Conservation (phyloP, 352 stramenopile genomes). For the Pythium aristosporum region DNA sequence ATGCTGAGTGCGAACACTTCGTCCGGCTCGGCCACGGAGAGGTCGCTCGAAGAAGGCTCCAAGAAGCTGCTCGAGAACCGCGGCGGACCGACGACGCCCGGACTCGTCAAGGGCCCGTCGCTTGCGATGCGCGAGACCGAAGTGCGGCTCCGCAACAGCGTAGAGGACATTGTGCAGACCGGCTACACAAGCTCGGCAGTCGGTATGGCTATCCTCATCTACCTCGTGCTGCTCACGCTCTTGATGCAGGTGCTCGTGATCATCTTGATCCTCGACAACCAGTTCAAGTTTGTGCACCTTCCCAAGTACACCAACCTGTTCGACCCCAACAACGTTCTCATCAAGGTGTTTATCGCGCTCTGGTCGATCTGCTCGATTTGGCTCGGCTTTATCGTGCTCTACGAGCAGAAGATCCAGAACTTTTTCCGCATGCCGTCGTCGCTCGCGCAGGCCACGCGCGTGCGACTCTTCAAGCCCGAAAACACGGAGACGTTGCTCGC, state of each 20-base stretch:
- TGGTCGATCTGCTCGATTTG: conserved; percentile 27
- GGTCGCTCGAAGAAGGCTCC: background rate
- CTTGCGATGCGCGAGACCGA: background rate
- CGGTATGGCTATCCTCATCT: conserved; percentile 46
- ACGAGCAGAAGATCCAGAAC: conserved; percentile 38
- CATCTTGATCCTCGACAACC: conserved; percentile 48
- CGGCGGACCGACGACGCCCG: conserved; percentile 6
- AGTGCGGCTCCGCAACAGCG: background rate
- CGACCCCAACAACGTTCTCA: conserved; percentile 29
- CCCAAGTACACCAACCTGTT: conserved; percentile 24
- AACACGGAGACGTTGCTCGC: conserved; percentile 52
- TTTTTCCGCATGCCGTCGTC: conserved; percentile 50
- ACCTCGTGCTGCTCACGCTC: conserved; percentile 46
- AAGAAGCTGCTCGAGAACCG: conserved; percentile 8
- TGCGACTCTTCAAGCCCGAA: conserved; percentile 52
- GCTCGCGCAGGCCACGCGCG: conserved; percentile 33
- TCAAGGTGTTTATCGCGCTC: conserved; percentile 32
- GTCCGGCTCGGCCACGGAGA: background rate
- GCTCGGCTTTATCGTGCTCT: conserved; percentile 39
- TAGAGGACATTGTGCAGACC: conserved; percentile 48
- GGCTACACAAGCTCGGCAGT: conserved; percentile 46
- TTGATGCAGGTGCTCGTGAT: conserved; percentile 36
- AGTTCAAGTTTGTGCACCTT: conserved; percentile 24
- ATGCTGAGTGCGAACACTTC: no score
- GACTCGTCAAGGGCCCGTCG: background rate